Base-by-base conservation (phyloP, 2,329 filamentous ascomycete genomes). In the Monosporascus sp. region DNA sequence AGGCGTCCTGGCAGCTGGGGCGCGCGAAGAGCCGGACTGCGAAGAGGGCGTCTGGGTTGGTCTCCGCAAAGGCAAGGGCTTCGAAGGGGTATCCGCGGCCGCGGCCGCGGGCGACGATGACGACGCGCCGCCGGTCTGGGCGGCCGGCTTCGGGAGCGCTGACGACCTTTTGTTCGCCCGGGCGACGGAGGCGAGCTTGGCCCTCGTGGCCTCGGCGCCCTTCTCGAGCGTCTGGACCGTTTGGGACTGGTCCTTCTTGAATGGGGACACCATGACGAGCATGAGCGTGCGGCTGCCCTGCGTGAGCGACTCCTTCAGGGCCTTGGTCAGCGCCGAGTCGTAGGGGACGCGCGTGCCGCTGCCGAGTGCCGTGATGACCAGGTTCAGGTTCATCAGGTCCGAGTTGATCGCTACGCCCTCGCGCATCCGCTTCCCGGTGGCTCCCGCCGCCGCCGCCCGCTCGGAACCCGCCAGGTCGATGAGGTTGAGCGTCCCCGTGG, bases 371-470 rank as follows among this genome's bases (percentile, higher is more conserved):
- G 89, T 88, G 67, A 99, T 97, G 28, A 97, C 94, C 72, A 96
- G 90, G n/a, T 92, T 92, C 2, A 99, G 76, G 61, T 90, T 95
- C 62, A 88, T 89, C 60, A 99, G 74, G 63, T 87, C 91, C 74
- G 90, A 91, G 76, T 97, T 97, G 78, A 99, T 99, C 66, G 88
- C 95, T 64, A 96, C 91, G 1, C 94, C 97, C 74, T 97, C 93
- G 71, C 87, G 89, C 72, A 94, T 82, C 46, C 91, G 81, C 37
- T 91, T 88, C 2, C 93, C 93, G 56, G 92, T 89, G 3, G 87
- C 89, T 54, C 89, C 86, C 38, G 87, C 91, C 67, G 94, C 87
- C 68, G 91, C 60, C 3, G 97, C 77, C 47, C 93, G 82, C 71
- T 97, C 94, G 7, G 89, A 94, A 24, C 94, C 94, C 6, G 93